These are phyloP conservation scores for Penicillium decumbens DNA, from an alignment of 2,329 filamentous ascomycete genomes.

Conservation along the genomic window DNA sequence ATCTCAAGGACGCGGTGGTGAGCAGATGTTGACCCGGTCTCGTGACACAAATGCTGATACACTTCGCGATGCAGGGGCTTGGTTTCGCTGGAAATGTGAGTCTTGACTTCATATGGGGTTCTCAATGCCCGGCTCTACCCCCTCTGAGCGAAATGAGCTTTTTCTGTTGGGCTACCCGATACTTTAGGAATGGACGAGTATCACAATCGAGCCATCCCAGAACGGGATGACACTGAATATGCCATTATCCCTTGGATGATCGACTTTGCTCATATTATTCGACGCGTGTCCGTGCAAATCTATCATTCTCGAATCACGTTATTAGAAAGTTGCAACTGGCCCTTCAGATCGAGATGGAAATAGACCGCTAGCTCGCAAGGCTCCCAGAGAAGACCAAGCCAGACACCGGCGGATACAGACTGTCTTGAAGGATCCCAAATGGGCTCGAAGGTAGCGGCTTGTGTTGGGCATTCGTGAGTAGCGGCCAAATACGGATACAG, in stretches of 20 bases:
- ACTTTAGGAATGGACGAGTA: slow-evolving; percentile 48
- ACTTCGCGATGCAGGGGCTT: slow-evolving; percentile 34
- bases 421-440: slow-evolving; percentile 34
- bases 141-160: slow-evolving; percentile 45
- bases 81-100: slow-evolving; percentile 45
- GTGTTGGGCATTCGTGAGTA: slow-evolving; percentile 39
- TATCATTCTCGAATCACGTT: slow-evolving; percentile 36
- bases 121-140: neutral
- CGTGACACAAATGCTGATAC: neutral
- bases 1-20: slow-evolving; percentile 49
- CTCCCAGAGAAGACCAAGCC: slow-evolving; percentile 33
- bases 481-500: neutral
- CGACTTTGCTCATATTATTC: slow-evolving; percentile 39
- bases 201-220: slow-evolving; percentile 44
- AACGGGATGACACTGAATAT: slow-evolving; percentile 34
- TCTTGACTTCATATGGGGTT: neutral
- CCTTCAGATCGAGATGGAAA: slow-evolving; percentile 34
- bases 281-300: slow-evolving; percentile 39
- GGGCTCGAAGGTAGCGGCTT: slow-evolving; percentile 37
- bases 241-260: slow-evolving; percentile 43
- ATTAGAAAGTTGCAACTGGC: slow-evolving; percentile 35
- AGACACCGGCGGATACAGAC: slow-evolving; percentile 21
- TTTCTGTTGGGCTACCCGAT: slow-evolving; percentile 48
- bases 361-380: slow-evolving; percentile 35
- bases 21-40: slow-evolving; percentile 9